These are phyloP conservation scores for Mycena citricolor DNA, from an alignment of 1,284 basidiomycete genomes.

Conservation along the genomic window DNA sequence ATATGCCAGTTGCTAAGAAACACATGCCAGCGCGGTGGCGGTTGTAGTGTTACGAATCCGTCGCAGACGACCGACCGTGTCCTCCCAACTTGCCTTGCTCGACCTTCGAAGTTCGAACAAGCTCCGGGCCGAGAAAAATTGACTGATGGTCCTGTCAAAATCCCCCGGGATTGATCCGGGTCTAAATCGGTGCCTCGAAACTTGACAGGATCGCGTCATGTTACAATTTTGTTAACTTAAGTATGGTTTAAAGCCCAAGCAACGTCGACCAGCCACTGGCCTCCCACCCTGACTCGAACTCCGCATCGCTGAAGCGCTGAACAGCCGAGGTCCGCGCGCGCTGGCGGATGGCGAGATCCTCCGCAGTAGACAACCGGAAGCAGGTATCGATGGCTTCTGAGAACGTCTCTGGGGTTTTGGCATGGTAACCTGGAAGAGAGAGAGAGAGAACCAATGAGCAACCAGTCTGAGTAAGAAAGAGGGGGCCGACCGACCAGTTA, in stretches of 20 bases:
- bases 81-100: not conserved
- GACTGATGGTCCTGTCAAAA: not conserved
- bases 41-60: too few relatives aligned
- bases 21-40: too few relatives aligned
- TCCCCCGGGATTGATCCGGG: too few relatives aligned
- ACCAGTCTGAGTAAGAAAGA: too few relatives aligned
- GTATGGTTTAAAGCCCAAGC: too few relatives aligned
- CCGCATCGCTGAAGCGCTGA: constrained; percentile 71
- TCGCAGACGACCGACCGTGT: too few relatives aligned
- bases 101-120: not conserved
- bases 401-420: constrained; percentile 67
- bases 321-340: constrained; percentile 73
- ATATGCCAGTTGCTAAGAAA: too few relatives aligned
- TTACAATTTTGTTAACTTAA: too few relatives aligned
- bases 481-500: constrained; percentile 57
- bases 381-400: constrained; percentile 69
- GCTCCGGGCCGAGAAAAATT: not conserved
- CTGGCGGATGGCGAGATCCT: constrained; percentile 61
- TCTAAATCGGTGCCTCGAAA: too few relatives aligned
- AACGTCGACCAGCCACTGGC: constrained; percentile 56
- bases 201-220: too few relatives aligned
- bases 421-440: constrained; percentile 74
- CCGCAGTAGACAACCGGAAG: constrained; percentile 55
- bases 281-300: constrained; percentile 78
- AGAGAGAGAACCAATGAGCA: constrained; percentile 1